phyloP scores from a whole-genome alignment of 371 early-diverging fungal genomes.

The Mortierella sp. region DNA sequence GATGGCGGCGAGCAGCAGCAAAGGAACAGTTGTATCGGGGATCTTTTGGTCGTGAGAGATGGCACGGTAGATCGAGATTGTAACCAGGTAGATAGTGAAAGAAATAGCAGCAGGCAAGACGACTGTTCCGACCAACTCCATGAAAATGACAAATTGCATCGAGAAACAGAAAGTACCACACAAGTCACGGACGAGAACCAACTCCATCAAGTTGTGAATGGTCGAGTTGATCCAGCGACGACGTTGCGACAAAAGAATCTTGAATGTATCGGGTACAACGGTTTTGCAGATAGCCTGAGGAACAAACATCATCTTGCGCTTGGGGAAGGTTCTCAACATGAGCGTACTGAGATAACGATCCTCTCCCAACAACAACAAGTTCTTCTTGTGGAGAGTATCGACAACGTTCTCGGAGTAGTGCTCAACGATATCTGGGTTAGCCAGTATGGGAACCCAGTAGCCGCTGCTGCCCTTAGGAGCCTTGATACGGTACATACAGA shows the following conservation, averaged over 20 bases:
- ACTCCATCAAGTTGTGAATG: slow-evolving; percentile 96
- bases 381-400: slow-evolving; percentile 99
- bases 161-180: slow-evolving; percentile 99
- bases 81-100: slow-evolving; percentile 90
- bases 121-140: slow-evolving; percentile 98
- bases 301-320: slow-evolving; percentile 97
- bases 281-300: slow-evolving; percentile 98
- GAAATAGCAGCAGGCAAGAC: slow-evolving; percentile 98
- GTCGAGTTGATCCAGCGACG: slow-evolving; percentile 99
- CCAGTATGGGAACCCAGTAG: slow-evolving; percentile 91
- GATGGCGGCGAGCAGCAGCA: slow-evolving; percentile 84
- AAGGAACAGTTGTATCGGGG: slow-evolving; percentile 76
- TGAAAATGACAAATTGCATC: slow-evolving; percentile 98
- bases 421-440: slow-evolving; percentile 94
- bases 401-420: slow-evolving; percentile 97
- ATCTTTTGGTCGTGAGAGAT: slow-evolving; percentile 49
- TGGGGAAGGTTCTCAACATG: slow-evolving; percentile 97
- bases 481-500: slow-evolving; percentile 96
- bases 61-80: slow-evolving; percentile 74
- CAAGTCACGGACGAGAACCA: slow-evolving; percentile 95
- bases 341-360: slow-evolving; percentile 99
- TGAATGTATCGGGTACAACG: slow-evolving; percentile 96
- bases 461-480: slow-evolving; percentile 82
- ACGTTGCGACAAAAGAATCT: slow-evolving; percentile 96
- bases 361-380: slow-evolving; percentile 97